Percentiles rank a stretch among this genome's conserved stretches.
These are phyloP conservation scores for Cordyceps tenuipes DNA, from an alignment of 2,329 filamentous ascomycete genomes.

Conservation along the genomic window DNA sequence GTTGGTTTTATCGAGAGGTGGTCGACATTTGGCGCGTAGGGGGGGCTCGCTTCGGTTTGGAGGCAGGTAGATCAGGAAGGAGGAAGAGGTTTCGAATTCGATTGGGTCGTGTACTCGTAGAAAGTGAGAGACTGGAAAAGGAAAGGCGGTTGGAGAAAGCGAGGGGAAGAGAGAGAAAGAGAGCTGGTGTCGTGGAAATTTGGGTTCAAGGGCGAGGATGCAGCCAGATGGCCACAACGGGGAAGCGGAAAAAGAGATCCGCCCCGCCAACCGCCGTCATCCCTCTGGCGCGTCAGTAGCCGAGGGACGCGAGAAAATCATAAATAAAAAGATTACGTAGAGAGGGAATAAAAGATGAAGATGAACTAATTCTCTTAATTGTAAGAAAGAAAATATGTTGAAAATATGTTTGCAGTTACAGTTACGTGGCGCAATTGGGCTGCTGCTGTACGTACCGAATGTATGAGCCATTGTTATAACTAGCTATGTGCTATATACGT, in stretches of 20 bases:
- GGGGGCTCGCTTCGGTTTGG: neutral
- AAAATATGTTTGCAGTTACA: too few relatives aligned
- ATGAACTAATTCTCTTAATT: too few relatives aligned
- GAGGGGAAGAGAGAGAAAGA: neutral
- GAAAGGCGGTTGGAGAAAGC: neutral
- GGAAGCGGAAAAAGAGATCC: neutral
- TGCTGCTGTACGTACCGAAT: too few relatives aligned
- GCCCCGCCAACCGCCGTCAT: neutral
- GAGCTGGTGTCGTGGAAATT: neutral
- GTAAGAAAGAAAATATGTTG: too few relatives aligned
- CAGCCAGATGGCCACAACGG: neutral
- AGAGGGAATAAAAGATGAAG: too few relatives aligned
- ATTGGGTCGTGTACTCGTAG: neutral
- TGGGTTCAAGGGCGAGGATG: neutral
- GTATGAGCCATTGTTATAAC: too few relatives aligned
- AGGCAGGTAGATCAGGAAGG: neutral
- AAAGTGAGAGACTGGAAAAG: neutral
- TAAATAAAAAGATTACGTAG: too few relatives aligned
- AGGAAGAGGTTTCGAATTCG: neutral
- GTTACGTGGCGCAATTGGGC: too few relatives aligned
- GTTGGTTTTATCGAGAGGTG: neutral
- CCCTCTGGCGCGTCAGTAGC: neutral
- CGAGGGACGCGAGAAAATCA: neutral
- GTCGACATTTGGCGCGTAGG: slow-evolving; percentile 1
- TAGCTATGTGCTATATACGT: too few relatives aligned